Evolutionary conservation across 495 filamentous ascomycete species (phyloP), one percentile per base, ranked within the genome.

Genomic region (Astrocystis sublimbata): DNA sequence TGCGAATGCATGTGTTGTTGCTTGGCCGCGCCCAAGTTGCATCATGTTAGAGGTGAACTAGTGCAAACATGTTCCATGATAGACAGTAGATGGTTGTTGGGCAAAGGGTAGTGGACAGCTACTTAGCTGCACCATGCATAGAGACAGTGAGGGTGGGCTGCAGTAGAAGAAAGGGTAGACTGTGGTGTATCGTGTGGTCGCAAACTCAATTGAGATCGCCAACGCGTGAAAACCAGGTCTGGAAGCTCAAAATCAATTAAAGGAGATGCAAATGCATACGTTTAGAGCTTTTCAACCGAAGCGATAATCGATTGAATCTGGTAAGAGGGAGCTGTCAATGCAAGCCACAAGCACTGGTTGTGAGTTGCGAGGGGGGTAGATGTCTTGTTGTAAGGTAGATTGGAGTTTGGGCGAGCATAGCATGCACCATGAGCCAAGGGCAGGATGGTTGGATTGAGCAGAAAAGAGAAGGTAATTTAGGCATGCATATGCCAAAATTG

Each of bases 131-230:
- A 17, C 9, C 19, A 52, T 35, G 23, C 28, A 33, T 30, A 3
- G 15, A 35, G 13, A 30, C 6, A 52, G 30, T 23, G 49, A 17
- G 26, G 56, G 19, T n/a, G 40, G 28, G 1, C 38, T 23, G 17
- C n/a, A n/a, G n/a, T n/a, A n/a, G n/a, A n/a, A n/a, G n/a, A n/a
- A n/a, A n/a, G 1, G 17, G 17, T 19, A 9, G 12, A 42, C n/a
- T 51, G 45, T 24, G 61, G 62, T 56, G 69, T 45, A 59, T 23
- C 1, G 19, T 21, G 31, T 43, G 66, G 67, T 67, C 70, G 69
- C 74, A 74, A 70, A 66, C 41, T 62, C 69, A 68, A 79, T 76
- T 78, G 76, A 64, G 61, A 7, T 9, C 61, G 69, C 53, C 65
- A 61, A 70, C 63, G 68, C 64, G 62, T 65, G 33, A 62, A 63